A percentile compares a stretch with the other conserved stretches of the same genome.
Conservation (phyloP, 306 rosid species). For the Leucaena leucocephala region DNA sequence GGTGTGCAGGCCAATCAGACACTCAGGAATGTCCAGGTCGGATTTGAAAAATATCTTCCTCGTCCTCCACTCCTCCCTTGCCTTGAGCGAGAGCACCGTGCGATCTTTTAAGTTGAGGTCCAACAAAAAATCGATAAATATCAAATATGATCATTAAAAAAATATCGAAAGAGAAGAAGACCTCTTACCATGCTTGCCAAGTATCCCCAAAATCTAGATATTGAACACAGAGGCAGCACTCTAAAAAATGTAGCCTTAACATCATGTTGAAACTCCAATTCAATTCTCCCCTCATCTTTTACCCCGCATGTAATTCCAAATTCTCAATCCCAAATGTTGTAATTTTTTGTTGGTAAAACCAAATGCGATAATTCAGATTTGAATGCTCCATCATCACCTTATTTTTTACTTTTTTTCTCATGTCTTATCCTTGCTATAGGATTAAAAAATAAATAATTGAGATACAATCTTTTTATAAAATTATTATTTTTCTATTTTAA, state of each 20-base stretch:
- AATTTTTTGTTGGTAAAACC: too few species aligned
- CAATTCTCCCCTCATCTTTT: too few species aligned
- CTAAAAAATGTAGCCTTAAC: constrained; percentile 65
- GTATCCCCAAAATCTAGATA: constrained; percentile 86
- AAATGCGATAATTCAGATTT: too few species aligned
- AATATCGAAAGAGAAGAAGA: background rate
- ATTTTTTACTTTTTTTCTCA: too few species aligned
- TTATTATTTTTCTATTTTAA: too few species aligned
- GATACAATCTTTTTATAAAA: too few species aligned
- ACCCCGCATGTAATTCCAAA: too few species aligned
- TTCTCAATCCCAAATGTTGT: too few species aligned
- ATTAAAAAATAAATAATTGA: too few species aligned
- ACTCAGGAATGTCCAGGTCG: constrained; percentile 35
- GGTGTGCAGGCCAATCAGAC: constrained; percentile 45
- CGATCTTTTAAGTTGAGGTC: background rate
- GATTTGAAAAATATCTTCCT: constrained; percentile 19
- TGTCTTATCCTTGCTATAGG: too few species aligned
- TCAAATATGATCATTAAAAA: constrained; percentile 2
- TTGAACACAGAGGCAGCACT: constrained; percentile 75
- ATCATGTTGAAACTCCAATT: too few species aligned
- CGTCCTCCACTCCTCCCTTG: background rate
- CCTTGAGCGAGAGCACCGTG: background rate
- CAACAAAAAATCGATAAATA: background rate
- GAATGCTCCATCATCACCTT: too few species aligned
- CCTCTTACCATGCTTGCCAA: constrained; percentile 71